Base-by-base conservation (phyloP, 2,329 filamentous ascomycete genomes). In the Dendryphion nanum region DNA sequence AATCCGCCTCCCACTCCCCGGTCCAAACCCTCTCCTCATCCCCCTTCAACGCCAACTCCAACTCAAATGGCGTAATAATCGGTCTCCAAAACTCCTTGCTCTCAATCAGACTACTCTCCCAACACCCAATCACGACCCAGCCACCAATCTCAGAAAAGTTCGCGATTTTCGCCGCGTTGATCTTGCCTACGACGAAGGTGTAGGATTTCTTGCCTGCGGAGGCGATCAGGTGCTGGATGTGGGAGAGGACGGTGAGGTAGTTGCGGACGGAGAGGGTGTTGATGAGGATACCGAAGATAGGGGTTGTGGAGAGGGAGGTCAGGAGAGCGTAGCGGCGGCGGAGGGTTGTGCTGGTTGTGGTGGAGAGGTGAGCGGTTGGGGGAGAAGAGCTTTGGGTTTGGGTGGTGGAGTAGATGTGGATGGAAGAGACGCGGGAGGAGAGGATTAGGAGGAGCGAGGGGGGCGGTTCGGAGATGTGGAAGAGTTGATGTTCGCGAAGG, bases 111-210 rank as follows among this genome's bases (percentile, higher is more conserved):
- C 86, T 89, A 63, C 90, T 95, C 69, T 98, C 93, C 93, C 93
- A 98, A 67, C 93, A 98, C 2, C 93, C 91, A 7, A 98, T 87
- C 0, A 97, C 89, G 0, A 97, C 89, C 93, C 93, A 98, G 13
- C 89, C 91, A 30, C 89, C 91, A 4, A 98, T 81, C 65, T 98
- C 93, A 41, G 85, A 81, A 68, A 98, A 98, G 66, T 98, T 98
- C 33, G 93, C 93, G 16, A 98, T 76, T 65, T 98, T 98, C 24
- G 90, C 91, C 0, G 90, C 84, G 59, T 97, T 98, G 18, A 98
- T 75, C 64, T 97, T 97, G 42, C 93, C 93, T 0, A 98, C 93
- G 2, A 98, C 93, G 33, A 98, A 88, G 2, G 91, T 88, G 64
- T 98, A 98, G 62, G 81, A 86, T 71, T 97, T 98, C 72, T 97